Evolutionary conservation across 306 rosid genomes (phyloP).

Genomic region (Pueraria montana): DNA sequence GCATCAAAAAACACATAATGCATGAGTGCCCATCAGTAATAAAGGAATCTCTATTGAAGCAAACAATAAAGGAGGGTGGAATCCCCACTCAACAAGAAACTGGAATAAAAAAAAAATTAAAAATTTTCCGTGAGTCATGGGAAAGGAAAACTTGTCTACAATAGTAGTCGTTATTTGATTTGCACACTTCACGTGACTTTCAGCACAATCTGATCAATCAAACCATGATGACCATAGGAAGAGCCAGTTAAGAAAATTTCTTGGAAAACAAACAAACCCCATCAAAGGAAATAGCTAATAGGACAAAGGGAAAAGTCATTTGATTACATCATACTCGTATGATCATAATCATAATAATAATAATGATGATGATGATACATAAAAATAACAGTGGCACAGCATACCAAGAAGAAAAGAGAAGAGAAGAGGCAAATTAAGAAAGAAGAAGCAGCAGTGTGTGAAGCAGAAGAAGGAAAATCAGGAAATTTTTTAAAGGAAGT

Average conservation of each 20-base stretch:
- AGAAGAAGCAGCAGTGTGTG: neutral
- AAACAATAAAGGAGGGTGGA: conserved; percentile 33
- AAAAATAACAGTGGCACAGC: neutral
- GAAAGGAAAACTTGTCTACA: neutral
- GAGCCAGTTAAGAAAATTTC: conserved; percentile 29
- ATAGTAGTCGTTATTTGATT: conserved; percentile 8
- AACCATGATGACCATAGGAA: neutral
- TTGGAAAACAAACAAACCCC: conserved; percentile 44
- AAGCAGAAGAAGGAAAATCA: neutral
- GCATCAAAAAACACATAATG: conserved; percentile 43
- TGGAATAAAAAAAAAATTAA: neutral
- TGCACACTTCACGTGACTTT: conserved; percentile 26
- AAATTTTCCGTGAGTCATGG: neutral
- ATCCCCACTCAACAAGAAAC: conserved; percentile 13
- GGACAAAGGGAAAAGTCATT: conserved; percentile 22
- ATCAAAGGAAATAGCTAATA: neutral
- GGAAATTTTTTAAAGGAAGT: neutral
- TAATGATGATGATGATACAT: neutral
- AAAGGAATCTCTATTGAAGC: neutral
- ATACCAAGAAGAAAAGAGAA: neutral
- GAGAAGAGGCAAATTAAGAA: neutral
- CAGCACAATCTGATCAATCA: conserved; percentile 15
- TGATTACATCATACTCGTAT: neutral
- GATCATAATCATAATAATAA: too few relatives aligned
- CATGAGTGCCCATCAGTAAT: conserved; percentile 3